A percentile compares a stretch with the other conserved stretches of the same genome.
phyloP scores from a whole-genome alignment of 306 rosid genomes.

The Chamaecrista fasciculata region DNA sequence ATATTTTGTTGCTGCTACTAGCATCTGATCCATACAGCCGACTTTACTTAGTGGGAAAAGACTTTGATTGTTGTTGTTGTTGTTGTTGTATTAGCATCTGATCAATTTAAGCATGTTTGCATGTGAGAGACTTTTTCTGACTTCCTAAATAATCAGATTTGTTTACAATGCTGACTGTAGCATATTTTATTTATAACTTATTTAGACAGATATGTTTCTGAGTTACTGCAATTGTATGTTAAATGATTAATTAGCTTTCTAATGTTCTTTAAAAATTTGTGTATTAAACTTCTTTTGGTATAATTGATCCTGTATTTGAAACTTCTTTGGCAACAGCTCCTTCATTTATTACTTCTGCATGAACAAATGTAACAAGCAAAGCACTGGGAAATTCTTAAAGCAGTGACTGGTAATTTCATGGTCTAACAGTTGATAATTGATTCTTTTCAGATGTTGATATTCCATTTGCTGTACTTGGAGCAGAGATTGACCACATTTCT shows the following conservation, averaged over 20 bases:
- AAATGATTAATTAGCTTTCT: not conserved
- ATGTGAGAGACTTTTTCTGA: not conserved
- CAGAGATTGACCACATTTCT: slow-evolving; percentile 49
- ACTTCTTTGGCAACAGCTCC: not conserved
- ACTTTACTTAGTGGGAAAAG: too few species aligned
- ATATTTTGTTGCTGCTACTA: too few species aligned
- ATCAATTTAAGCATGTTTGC: not conserved
- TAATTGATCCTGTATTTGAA: not conserved
- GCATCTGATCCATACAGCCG: too few species aligned
- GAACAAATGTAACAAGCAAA: not conserved
- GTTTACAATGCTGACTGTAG: too few species aligned
- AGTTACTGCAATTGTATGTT: not conserved
- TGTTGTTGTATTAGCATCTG: too few species aligned
- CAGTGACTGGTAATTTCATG: not conserved
- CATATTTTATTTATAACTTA: not conserved
- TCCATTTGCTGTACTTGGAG: slow-evolving; percentile 63
- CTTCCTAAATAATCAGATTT: too few species aligned
- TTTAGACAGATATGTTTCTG: not conserved
- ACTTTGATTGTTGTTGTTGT: too few species aligned
- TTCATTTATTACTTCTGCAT: not conserved
- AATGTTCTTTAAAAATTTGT: not conserved
- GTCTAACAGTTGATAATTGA: slow-evolving; percentile 12
- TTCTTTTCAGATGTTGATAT: slow-evolving; percentile 48
- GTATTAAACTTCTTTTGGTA: not conserved
- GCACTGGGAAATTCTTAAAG: not conserved